phyloP scores from a whole-genome alignment of 441 rosid species.

The Theobroma grandiflorum region DNA sequence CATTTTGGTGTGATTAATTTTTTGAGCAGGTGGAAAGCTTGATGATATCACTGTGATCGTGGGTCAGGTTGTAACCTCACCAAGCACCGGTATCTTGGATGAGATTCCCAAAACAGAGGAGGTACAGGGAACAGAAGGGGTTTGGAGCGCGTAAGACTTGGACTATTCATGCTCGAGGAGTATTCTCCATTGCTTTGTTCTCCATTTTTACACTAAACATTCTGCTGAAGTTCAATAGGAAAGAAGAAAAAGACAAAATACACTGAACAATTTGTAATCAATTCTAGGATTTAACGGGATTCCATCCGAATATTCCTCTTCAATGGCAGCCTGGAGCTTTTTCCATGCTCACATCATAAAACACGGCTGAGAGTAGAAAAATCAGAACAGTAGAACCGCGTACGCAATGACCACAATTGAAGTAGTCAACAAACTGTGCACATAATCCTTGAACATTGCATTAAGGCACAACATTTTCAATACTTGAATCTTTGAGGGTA shows the following conservation, averaged over 20 bases:
- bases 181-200: too few relatives aligned
- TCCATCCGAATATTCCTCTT: neutral
- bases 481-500: neutral
- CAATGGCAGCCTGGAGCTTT: neutral
- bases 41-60: slow-evolving; percentile 93
- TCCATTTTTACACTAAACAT: too few relatives aligned
- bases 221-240: too few relatives aligned
- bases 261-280: neutral
- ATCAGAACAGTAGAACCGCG: neutral
- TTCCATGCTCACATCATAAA: slow-evolving; percentile 1
- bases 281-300: neutral
- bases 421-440: neutral
- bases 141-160: neutral
- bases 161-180: too few relatives aligned
- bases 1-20: slow-evolving; percentile 14
- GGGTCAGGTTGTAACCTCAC: slow-evolving; percentile 58
- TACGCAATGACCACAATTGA: neutral
- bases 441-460: neutral
- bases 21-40: slow-evolving; percentile 79
- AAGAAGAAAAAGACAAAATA: neutral
- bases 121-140: neutral
- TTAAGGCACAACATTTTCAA: neutral
- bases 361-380: neutral
- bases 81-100: neutral
- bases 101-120: neutral